These are phyloP conservation scores for Phlegmacium glaucopus DNA, from an alignment of 768 basidiomycete species.

Conservation along the genomic window DNA sequence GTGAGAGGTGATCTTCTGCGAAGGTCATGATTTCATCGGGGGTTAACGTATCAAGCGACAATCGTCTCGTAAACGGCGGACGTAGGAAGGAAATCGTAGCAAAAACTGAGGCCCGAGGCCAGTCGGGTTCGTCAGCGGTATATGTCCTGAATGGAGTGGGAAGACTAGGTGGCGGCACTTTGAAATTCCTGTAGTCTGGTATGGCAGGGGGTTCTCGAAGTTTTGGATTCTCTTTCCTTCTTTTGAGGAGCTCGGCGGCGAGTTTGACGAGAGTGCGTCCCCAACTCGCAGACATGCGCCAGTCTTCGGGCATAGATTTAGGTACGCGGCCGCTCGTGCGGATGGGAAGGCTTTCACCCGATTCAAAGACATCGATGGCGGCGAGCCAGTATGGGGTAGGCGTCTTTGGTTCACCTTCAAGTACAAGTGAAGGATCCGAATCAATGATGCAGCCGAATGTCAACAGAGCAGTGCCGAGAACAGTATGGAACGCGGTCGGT, in stretches of 20 bases:
- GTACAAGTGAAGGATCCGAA: conserved; percentile 45
- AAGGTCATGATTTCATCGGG: conserved; percentile 53
- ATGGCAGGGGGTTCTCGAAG: no score
- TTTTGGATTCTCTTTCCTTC: conserved; percentile 2
- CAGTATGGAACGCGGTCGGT: conserved; percentile 63
- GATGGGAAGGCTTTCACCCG: conserved; percentile 58
- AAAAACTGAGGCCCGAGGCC: conserved; percentile 53
- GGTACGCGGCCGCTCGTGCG: conserved; percentile 31
- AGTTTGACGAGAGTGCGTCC: conserved; percentile 62
- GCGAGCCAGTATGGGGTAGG: conserved; percentile 60
- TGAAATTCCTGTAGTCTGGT: no score
- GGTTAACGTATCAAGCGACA: conserved; percentile 37
- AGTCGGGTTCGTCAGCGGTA: conserved; percentile 38
- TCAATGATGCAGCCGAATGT: conserved; percentile 61
- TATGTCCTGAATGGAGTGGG: conserved; percentile 1
- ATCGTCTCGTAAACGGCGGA: conserved; percentile 47
- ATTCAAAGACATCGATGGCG: conserved; percentile 71
- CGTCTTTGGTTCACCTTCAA: conserved; percentile 50
- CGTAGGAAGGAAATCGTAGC: conserved; percentile 27
- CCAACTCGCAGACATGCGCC: conserved; percentile 67
- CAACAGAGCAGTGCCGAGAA: conserved; percentile 62
- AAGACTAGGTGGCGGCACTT: background rate
- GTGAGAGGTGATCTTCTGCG: conserved; percentile 66
- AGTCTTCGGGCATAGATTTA: conserved; percentile 44
- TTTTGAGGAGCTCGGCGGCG: conserved; percentile 46